Conservation (phyloP, 345 rosid species). For the Eucalyptus pumila region DNA sequence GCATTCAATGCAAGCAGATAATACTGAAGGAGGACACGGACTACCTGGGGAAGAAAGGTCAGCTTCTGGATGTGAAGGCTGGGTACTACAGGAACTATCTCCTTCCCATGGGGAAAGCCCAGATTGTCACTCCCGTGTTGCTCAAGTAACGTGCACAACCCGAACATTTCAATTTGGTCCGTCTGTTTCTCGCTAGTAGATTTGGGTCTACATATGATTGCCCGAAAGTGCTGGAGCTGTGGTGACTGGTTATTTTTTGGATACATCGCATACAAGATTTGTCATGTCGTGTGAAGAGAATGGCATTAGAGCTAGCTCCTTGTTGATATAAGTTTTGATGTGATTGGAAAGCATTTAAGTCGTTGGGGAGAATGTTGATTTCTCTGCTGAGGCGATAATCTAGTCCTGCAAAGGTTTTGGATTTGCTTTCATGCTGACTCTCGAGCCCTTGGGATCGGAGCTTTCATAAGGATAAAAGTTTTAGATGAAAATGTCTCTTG, state of each 20-base stretch:
- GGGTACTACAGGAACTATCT: constrained; percentile 87
- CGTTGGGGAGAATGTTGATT: not conserved
- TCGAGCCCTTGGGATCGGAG: not conserved
- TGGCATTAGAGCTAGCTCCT: not conserved
- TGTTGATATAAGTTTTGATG: not conserved
- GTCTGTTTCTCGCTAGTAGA: not conserved
- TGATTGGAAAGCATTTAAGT: not conserved
- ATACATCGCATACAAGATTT: not conserved
- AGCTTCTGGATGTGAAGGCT: constrained; percentile 73
- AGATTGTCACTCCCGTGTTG: constrained; percentile 61
- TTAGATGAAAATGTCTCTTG: not conserved
- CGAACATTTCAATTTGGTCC: not conserved
- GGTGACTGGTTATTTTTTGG: not conserved
- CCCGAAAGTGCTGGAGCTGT: not conserved
- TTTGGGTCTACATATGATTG: not conserved
- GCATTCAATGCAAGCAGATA: constrained; percentile 24
- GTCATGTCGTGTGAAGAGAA: not conserved
- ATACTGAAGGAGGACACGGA: constrained; percentile 81
- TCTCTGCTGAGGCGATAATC: not conserved
- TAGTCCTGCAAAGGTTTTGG: not conserved
- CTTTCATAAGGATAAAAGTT: not conserved
- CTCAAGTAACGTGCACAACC: constrained; percentile 48
- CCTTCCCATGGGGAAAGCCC: constrained; percentile 72
- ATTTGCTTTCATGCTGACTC: not conserved
- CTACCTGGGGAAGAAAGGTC: constrained; percentile 66